Evolutionary conservation across 148 eudicot species (phyloP).

Genomic region (Fagopyrum tataricum): DNA sequence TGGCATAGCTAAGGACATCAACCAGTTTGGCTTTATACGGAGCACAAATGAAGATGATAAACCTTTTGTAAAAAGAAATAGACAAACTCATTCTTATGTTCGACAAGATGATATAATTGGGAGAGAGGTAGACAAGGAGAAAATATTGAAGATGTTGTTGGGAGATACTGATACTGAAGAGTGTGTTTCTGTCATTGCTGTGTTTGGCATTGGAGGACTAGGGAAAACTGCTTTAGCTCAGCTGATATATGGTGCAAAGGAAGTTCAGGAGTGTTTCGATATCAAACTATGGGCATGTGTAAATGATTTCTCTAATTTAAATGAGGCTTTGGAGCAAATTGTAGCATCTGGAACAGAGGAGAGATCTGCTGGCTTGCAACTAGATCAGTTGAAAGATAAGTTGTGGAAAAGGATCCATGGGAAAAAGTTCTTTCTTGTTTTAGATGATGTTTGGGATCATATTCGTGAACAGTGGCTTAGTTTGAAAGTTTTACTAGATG

Average conservation of each 20-base stretch:
- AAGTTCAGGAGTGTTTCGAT: constrained; percentile 14
- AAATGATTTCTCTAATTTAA: constrained; percentile 19
- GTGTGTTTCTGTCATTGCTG: neutral
- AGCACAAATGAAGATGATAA: neutral
- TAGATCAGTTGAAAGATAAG: neutral
- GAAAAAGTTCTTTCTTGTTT: too few relatives aligned
- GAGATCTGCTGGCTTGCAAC: neutral
- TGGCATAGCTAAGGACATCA: constrained; percentile 4
- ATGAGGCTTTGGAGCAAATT: constrained; percentile 14
- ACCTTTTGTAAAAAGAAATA: neutral
- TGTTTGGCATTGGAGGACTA: neutral
- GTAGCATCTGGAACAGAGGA: constrained; percentile 17
- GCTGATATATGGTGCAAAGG: constrained; percentile 14
- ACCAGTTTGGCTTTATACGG: neutral
- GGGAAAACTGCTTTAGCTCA: constrained; percentile 10
- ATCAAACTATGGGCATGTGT: constrained; percentile 25
- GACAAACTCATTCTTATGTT: neutral
- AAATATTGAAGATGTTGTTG: neutral
- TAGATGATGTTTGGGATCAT: too few relatives aligned
- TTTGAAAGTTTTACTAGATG: too few relatives aligned
- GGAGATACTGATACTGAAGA: neutral
- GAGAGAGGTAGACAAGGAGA: constrained; percentile 3
- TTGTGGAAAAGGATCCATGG: too few relatives aligned
- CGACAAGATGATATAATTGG: neutral
- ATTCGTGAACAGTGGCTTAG: too few relatives aligned